Evolutionary conservation across 495 filamentous ascomycete genomes (phyloP).

Genomic region (Penicillium silybi): DNA sequence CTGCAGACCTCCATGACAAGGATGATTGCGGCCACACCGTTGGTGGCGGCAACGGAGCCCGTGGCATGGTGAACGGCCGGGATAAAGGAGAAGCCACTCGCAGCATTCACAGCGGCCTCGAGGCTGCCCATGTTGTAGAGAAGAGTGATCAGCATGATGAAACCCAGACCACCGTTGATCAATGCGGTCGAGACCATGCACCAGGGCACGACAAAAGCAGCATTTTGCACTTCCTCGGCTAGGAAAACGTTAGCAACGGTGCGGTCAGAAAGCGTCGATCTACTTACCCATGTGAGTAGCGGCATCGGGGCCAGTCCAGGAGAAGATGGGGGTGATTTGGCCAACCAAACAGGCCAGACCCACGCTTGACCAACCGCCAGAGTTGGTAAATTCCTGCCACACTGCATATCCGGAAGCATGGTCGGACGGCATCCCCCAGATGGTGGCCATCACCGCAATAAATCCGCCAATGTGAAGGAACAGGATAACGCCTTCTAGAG

Average conservation of each 20-base stretch:
- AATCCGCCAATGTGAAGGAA: constrained; percentile 47
- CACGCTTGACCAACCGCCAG: constrained; percentile 41
- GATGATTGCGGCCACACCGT: constrained; percentile 36
- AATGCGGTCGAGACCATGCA: constrained; percentile 42
- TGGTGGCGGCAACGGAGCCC: constrained; percentile 25
- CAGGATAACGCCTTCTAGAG: constrained; percentile 41
- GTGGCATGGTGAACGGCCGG: constrained; percentile 32
- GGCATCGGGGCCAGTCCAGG: constrained; percentile 38
- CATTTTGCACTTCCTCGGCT: constrained; percentile 49
- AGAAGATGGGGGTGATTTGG: constrained; percentile 37
- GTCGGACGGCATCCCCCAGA: constrained; percentile 37
- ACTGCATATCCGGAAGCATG: constrained; percentile 23
- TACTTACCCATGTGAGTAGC: constrained; percentile 37
- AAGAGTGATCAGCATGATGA: constrained; percentile 41
- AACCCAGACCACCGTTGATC: constrained; percentile 37
- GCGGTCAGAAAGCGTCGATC: not conserved
- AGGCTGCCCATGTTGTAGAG: constrained; percentile 44
- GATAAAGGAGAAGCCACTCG: constrained; percentile 38
- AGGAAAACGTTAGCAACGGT: constrained; percentile 1
- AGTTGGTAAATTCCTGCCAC: constrained; percentile 45
- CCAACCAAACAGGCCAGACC: constrained; percentile 43
- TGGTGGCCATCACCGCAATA: constrained; percentile 44
- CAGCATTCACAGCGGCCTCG: constrained; percentile 24
- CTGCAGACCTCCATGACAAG: constrained; percentile 39
- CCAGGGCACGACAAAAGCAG: constrained; percentile 40